Evolutionary conservation across 768 basidiomycete species (phyloP).

Genomic region (Kwoniella bestiolae): DNA sequence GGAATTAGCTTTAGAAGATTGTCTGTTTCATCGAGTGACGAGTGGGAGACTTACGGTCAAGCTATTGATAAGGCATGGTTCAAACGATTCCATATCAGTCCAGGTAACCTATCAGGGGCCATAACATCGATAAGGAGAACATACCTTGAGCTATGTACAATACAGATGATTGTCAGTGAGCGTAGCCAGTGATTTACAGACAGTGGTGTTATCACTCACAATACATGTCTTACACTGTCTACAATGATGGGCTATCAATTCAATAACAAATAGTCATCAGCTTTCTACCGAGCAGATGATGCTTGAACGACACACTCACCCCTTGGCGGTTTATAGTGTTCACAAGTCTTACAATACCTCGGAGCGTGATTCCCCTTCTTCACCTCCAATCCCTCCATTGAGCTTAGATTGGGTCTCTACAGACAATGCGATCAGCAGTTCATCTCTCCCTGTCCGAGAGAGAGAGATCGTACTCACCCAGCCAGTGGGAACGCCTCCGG

Average conservation of each 20-base stretch:
- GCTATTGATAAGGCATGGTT: no score
- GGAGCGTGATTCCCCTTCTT: conserved; percentile 83
- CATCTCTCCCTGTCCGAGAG: no score
- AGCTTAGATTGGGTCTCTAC: conserved; percentile 74
- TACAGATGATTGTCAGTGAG: no score
- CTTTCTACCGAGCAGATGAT: neutral
- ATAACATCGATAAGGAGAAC: no score
- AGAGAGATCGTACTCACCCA: no score
- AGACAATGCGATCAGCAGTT: neutral
- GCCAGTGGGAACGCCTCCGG: conserved; percentile 73
- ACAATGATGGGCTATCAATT: conserved; percentile 77
- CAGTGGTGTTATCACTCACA: no score
- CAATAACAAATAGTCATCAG: neutral
- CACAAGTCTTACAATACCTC: conserved; percentile 83
- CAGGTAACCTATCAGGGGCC: no score
- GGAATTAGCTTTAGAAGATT: neutral
- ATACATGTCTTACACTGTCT: conserved; percentile 78
- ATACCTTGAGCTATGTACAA: conserved; percentile 73
- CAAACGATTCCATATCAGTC: no score
- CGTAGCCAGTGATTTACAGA: no score
- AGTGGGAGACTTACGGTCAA: conserved; percentile 33
- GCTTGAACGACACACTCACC: conserved; percentile 27
- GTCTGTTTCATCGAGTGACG: no score
- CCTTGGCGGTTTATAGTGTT: conserved; percentile 80
- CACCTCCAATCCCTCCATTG: conserved; percentile 78